phyloP scores from a whole-genome alignment of 768 basidiomycete genomes.

The Hygrocybe coccinea region DNA sequence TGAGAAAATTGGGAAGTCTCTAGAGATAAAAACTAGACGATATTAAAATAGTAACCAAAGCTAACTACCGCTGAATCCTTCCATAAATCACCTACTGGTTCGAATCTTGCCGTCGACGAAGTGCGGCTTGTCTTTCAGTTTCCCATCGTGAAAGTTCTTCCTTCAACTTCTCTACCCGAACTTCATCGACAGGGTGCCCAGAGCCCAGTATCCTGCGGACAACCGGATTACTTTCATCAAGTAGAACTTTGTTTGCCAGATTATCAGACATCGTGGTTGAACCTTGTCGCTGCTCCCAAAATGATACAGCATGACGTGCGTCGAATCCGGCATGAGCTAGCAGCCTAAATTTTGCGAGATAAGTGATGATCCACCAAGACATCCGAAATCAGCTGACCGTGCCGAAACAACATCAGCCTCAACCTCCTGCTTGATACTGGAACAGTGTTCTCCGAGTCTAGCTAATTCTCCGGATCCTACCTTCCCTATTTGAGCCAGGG shows the following conservation, averaged over 20 bases:
- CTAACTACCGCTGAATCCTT: not conserved
- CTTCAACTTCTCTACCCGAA: conserved; percentile 55
- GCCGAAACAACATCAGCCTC: conserved; percentile 91
- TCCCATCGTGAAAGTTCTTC: conserved; percentile 73
- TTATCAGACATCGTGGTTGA: conserved; percentile 22
- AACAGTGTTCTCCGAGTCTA: conserved; percentile 70
- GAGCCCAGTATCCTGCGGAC: conserved; percentile 48
- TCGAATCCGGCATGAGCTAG: conserved; percentile 91
- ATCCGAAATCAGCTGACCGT: conserved; percentile 43
- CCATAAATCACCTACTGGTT: not conserved
- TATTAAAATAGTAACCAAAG: no score
- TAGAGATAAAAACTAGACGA: no score
- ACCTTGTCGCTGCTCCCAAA: conserved; percentile 74
- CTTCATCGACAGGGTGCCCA: conserved; percentile 65
- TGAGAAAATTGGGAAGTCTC: no score
- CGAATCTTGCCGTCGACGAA: conserved; percentile 5
- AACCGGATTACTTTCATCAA: conserved; percentile 21
- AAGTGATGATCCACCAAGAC: conserved; percentile 1
- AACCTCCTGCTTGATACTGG: conserved; percentile 76
- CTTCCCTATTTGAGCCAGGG: conserved; percentile 75
- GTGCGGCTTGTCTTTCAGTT: conserved; percentile 38
- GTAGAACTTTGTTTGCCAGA: conserved; percentile 14
- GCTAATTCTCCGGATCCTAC: conserved; percentile 71
- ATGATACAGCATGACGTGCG: conserved; percentile 71
- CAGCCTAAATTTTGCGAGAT: conserved; percentile 45